Conservation (phyloP, 305 asterid genomes). For the Fraxinus baroniana region DNA sequence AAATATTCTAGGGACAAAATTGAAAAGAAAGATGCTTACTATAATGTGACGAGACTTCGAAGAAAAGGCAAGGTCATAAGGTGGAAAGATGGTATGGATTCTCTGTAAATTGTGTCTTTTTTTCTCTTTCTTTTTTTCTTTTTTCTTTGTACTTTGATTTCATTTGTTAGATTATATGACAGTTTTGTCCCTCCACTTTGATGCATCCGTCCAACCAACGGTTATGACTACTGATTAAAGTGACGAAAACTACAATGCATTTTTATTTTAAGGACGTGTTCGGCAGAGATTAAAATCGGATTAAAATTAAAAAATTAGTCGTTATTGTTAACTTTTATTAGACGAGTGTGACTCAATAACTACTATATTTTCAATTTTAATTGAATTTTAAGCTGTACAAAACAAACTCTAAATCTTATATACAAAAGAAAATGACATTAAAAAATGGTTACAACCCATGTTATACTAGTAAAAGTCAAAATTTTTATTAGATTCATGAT, state of each 20-base stretch:
- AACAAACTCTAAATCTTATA: no score
- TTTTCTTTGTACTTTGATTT: background rate
- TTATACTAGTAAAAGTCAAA: no score
- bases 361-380: no score
- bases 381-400: no score
- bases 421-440: background rate
- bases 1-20: background rate
- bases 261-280: background rate
- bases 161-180: slow-evolving; percentile 21
- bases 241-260: background rate
- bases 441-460: no score
- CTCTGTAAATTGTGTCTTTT: slow-evolving; percentile 22
- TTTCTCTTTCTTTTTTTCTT: background rate
- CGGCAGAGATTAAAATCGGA: no score
- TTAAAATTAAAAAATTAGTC: no score
- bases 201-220: slow-evolving; percentile 43
- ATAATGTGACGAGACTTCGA: slow-evolving; percentile 20
- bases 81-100: slow-evolving; percentile 24
- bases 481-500: no score
- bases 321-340: no score
- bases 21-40: slow-evolving; percentile 20
- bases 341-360: no score
- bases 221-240: slow-evolving; percentile 3
- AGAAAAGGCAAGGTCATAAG: slow-evolving; percentile 24
- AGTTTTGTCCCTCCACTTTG: slow-evolving; percentile 33